Base-by-base conservation (phyloP, 2,329 filamentous ascomycete species). In the Orbilia javanica region DNA sequence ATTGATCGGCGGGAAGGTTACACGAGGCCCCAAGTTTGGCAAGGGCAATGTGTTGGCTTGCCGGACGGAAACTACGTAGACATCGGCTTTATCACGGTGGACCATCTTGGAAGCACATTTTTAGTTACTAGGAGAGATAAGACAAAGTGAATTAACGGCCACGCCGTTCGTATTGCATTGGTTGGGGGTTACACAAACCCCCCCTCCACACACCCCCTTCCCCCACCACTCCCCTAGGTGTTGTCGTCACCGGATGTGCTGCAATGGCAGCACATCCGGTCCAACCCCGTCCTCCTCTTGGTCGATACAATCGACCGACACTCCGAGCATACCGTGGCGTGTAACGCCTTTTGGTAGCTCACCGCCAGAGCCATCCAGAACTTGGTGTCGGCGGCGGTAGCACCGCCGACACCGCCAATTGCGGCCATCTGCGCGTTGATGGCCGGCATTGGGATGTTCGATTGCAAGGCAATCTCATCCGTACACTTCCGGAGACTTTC, bases 191-290 rank as follows among this genome's bases (percentile, higher is more conserved):
- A 10, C 34, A 34, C 31, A 10, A 10, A 3, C 44, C 18, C 22
- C 44, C 44, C 44, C 15, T 48, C 44, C 10, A n/a, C 44, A 10
- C 44, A 3, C n/a, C 44, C 22, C 25, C 22, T 29, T 8, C 48
- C 22, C 15, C 13, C 11, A 50, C 18, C 4, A 20, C 50, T 42
- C 10, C 39, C 13, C 39, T n/a, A 11, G 42, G 44, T n/a, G n/a
- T 2, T 4, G 25, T 60, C 48, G 4, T 42, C 57, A 1, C 63
- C 74, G 1, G 22, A n/a, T n/a, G n/a, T 66, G 13, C 68, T 44
- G 27, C 74, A 78, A 63, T 78, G 74, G 39, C 74, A 78, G 46
- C 74, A 78, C 62, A 55, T 67, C n/a, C 74, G 60, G 36, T 78
- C 67, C 31, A 72, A 18, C 7, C 34, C 29, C 3, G 25, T 72